These are phyloP conservation scores for Spinellus fusiger DNA, from an alignment of 192 early-diverging fungal genomes.

Conservation along the genomic window DNA sequence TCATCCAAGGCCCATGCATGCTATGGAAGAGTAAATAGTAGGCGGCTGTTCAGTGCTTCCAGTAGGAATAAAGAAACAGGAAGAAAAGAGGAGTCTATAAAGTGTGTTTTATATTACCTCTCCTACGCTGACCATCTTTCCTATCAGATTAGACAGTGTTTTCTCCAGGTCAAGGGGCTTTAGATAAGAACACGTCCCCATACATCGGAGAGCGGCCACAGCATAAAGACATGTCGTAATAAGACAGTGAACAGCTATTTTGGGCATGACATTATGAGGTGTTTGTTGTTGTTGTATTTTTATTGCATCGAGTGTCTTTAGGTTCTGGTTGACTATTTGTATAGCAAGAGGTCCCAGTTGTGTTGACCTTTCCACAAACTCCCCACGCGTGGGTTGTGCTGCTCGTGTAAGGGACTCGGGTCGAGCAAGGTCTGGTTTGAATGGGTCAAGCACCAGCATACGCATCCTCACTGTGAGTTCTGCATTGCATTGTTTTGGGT, in stretches of 20 bases:
- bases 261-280: too few relatives aligned
- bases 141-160: slow-evolving; percentile 42
- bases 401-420: not conserved
- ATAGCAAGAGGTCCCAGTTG: slow-evolving; percentile 17
- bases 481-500: not conserved
- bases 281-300: not conserved
- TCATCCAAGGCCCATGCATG: slow-evolving; percentile 41
- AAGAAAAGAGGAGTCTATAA: not conserved
- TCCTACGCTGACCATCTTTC: slow-evolving; percentile 44
- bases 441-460: not conserved
- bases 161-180: slow-evolving; percentile 47
- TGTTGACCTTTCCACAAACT: not conserved
- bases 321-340: slow-evolving; percentile 24
- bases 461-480: not conserved
- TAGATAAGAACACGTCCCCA: slow-evolving; percentile 17
- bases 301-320: slow-evolving; percentile 4
- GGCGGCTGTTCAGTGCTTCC: not conserved
- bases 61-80: not conserved
- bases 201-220: slow-evolving; percentile 16
- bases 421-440: not conserved
- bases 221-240: slow-evolving; percentile 32
- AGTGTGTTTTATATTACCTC: slow-evolving; percentile 29
- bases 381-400: not conserved
- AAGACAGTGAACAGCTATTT: slow-evolving; percentile 12
- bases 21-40: slow-evolving; percentile 22